Percentiles rank a stretch among this genome's conserved stretches.
Conservation (phyloP, 768 basidiomycete species). For the Termitomyces titanicus region DNA sequence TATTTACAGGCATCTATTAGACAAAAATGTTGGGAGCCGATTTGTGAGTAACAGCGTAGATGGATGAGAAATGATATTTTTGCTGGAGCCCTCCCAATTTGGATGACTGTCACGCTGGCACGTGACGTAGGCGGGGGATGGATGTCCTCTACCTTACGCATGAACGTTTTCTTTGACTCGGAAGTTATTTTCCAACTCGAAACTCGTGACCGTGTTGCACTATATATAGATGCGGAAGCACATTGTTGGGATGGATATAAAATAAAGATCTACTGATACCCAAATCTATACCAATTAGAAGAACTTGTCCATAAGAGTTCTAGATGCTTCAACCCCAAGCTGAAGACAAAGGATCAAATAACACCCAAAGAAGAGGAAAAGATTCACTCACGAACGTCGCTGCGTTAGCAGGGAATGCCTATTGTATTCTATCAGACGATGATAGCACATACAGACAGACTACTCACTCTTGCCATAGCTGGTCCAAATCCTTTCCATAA, state of each 20-base stretch:
- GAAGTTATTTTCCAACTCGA: background rate
- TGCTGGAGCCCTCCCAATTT: no score
- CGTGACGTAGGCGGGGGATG: no score
- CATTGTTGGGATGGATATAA: background rate
- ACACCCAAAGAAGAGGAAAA: background rate
- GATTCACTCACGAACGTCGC: slow-evolving; percentile 75
- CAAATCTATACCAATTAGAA: slow-evolving; percentile 31
- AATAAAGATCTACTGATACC: background rate
- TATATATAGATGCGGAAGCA: background rate
- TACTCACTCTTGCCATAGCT: slow-evolving; percentile 85
- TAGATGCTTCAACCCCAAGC: slow-evolving; percentile 91
- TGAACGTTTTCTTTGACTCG: no score
- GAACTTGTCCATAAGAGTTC: slow-evolving; percentile 74
- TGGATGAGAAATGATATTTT: no score
- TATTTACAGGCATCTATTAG: no score
- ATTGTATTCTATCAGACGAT: background rate
- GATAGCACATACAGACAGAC: background rate
- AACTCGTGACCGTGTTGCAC: slow-evolving; percentile 1
- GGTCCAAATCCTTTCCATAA: slow-evolving; percentile 98
- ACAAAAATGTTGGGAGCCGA: no score
- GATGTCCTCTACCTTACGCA: no score
- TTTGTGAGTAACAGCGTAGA: no score
- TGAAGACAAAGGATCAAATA: slow-evolving; percentile 27
- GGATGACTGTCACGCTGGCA: no score
- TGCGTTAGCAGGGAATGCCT: slow-evolving; percentile 98